Percentiles rank a stretch among this genome's conserved stretches.
Evolutionary conservation across 2,329 filamentous ascomycete genomes (phyloP).

Genomic region (Arthroderma sp.): DNA sequence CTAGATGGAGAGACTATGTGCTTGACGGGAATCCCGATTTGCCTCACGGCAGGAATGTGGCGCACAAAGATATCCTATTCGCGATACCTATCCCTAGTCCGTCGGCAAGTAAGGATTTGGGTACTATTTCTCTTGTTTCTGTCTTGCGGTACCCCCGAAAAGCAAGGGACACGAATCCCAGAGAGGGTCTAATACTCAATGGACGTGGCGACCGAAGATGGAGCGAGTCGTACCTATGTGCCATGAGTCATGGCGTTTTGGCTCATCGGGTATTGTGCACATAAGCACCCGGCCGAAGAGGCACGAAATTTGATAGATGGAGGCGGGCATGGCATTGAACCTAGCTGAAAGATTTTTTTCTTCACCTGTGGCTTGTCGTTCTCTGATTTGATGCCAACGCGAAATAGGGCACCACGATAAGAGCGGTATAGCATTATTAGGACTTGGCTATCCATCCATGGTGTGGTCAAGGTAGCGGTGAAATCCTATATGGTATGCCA

Average conservation of each 20-base stretch:
- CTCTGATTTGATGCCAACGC: background rate
- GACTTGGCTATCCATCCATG: background rate
- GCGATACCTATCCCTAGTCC: background rate
- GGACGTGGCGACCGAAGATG: background rate
- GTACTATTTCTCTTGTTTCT: background rate
- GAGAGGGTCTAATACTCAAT: background rate
- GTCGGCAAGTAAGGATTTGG: background rate
- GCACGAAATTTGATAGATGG: background rate
- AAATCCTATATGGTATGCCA: background rate
- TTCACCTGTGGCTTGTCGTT: background rate
- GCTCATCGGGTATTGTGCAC: background rate
- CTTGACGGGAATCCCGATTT: background rate
- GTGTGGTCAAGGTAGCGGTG: slow-evolving; percentile 1
- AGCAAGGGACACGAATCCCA: background rate
- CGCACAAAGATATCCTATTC: background rate
- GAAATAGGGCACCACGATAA: background rate
- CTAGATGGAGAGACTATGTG: background rate
- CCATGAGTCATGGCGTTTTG: background rate
- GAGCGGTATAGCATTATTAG: background rate
- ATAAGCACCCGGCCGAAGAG: background rate
- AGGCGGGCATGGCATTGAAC: background rate
- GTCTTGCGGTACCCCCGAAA: background rate
- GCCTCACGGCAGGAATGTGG: background rate
- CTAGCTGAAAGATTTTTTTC: background rate
- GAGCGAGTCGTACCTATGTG: background rate